Conservation (phyloP, 495 filamentous ascomycete species). For the Cercophora samala region DNA sequence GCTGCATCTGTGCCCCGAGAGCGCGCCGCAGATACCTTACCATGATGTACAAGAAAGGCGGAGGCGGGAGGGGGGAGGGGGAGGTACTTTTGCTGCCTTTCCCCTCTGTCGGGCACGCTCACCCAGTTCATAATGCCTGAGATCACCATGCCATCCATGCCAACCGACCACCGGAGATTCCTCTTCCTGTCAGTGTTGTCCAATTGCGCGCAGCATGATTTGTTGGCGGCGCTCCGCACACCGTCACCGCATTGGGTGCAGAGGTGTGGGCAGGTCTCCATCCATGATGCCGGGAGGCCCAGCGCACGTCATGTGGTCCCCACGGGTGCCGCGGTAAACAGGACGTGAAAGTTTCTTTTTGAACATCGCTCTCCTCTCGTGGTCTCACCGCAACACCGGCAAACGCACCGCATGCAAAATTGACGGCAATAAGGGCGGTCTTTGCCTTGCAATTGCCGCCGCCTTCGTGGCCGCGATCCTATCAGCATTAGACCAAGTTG, state of each 20-base stretch:
- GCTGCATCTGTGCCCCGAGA: constrained; percentile 8
- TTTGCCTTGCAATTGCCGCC: background rate
- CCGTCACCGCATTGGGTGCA: background rate
- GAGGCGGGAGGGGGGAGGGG: background rate
- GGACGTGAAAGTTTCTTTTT: background rate
- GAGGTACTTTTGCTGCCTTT: background rate
- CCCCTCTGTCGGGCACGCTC: background rate
- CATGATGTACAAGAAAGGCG: background rate
- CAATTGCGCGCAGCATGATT: background rate
- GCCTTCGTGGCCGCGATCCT: background rate
- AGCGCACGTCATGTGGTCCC: background rate
- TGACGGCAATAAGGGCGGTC: background rate
- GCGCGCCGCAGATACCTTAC: constrained; percentile 9
- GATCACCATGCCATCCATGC: background rate
- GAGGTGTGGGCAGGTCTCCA: background rate
- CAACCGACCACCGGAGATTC: background rate
- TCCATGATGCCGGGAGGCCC: background rate
- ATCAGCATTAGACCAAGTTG: background rate
- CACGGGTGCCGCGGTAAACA: background rate
- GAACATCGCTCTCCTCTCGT: background rate
- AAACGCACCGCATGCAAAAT: background rate
- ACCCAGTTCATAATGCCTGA: background rate
- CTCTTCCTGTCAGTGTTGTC: background rate
- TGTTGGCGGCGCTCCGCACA: background rate
- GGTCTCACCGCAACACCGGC: background rate